Conservation (phyloP, 371 early-diverging fungal genomes). For the Mucor mucedo region DNA sequence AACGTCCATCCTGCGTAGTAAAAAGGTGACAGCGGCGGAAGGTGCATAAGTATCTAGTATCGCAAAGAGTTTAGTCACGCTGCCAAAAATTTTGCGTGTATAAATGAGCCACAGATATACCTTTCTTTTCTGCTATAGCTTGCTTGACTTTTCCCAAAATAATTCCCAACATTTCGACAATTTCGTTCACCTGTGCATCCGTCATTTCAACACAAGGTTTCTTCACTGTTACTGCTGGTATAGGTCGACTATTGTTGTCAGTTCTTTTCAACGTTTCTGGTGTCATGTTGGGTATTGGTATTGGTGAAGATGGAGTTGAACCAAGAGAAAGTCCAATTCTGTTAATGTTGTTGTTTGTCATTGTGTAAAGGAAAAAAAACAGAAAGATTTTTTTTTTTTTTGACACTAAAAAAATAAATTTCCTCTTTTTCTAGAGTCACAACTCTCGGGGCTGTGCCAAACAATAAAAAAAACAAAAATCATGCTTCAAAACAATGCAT, state of each 20-base stretch:
- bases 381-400: not conserved
- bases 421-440: not conserved
- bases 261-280: not conserved
- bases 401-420: not conserved
- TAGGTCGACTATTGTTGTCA: not conserved
- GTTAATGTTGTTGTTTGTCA: constrained; percentile 4
- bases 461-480: not conserved
- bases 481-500: not conserved
- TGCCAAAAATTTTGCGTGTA: not conserved
- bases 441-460: not conserved
- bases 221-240: not conserved
- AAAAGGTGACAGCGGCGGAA: constrained; percentile 68
- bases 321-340: constrained; percentile 1
- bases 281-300: constrained; percentile 1
- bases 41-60: constrained; percentile 73
- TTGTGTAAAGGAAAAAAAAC: not conserved
- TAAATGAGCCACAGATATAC: not conserved
- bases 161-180: constrained; percentile 11
- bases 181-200: constrained; percentile 2
- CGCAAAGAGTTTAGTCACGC: no score
- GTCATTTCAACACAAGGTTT: constrained; percentile 3
- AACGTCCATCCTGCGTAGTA: constrained; percentile 19
- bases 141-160: constrained; percentile 11
- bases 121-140: constrained; percentile 20
- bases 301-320: constrained; percentile 5